Evolutionary conservation across 1,139 yeast genomes (phyloP), one percentile per base, ranked within the genome.

Genomic region (Pichia sp.): DNA sequence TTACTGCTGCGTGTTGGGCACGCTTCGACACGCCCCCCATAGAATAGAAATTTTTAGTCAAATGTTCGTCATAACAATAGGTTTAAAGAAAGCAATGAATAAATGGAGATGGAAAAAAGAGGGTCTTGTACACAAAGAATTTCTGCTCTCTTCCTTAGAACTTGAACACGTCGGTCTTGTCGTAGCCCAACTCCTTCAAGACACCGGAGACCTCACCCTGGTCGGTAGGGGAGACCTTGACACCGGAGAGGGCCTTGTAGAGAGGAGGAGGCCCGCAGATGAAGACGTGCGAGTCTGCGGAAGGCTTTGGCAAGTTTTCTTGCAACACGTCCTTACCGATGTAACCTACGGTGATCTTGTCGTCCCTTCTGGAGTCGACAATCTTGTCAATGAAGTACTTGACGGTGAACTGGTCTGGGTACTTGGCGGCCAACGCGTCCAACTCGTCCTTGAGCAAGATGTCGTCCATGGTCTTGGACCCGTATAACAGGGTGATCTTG

Each of bases 121-220:
- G n/a, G 17, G 41, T 38, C 41, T 38, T 14, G 41, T 38, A 27
- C 29, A 27, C 29, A 12, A 29, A 17, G 36, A 44, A 24, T 14
- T 12, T 31, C 10, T 38, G 9, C 24, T 12, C 10, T 17, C 24
- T 46, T 6, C 16, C 9, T 66, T 83, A 93, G 71, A 90, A 93
- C 77, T 93, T 93, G 75, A 82, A 92, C 52, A 93, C 98, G 67
- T 89, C 84, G 58, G 87, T 92, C 76, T 88, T 86, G 72, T 81
- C 74, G 82, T 80, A 92, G 55, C 97, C 97, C 64, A 95, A 80
- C 46, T 93, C 97, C 67, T 83, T 83, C 70, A 95, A 83, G 54
- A 83, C 81, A 67, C 99, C 99, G 43, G 84, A 76, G 57, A 95
- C 81, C 74, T 89, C 97, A 73, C 99, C 99, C 77, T 93, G 99